Evolutionary conservation across 257 asterid species (phyloP).

Genomic region (Cinchona pubescens): DNA sequence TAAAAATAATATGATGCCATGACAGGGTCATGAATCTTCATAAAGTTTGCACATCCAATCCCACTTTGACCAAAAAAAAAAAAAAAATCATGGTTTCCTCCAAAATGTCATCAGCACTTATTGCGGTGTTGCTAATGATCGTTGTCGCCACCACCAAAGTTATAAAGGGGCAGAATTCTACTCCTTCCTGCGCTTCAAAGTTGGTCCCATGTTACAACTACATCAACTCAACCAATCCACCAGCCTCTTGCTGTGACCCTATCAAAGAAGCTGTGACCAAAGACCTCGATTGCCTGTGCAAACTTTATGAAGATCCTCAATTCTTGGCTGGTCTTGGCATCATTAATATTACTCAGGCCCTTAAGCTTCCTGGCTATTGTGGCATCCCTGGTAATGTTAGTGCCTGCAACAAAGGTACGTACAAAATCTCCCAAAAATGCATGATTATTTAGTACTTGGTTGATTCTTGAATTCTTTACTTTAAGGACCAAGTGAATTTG

Average conservation of each 20-base stretch:
- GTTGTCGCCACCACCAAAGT: background rate
- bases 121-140: background rate
- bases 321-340: slow-evolving; percentile 10
- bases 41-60: no score
- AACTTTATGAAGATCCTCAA: slow-evolving; percentile 22
- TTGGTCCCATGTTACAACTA: no score
- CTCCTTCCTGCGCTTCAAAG: slow-evolving; percentile 26
- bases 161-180: slow-evolving; percentile 2
- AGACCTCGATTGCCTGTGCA: slow-evolving; percentile 38
- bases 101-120: slow-evolving; percentile 9
- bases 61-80: no score
- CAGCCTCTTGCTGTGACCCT: no score
- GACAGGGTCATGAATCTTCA: no score
- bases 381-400: slow-evolving; percentile 17
- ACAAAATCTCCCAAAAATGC: no score
- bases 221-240: no score
- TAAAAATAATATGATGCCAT: no score
- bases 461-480: background rate
- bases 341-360: slow-evolving; percentile 36
- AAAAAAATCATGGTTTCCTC: slow-evolving; percentile 16
- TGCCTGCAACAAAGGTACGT: no score
- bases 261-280: no score
- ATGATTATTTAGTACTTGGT: background rate
- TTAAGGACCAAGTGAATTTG: background rate
- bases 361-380: slow-evolving; percentile 27